A percentile compares a stretch with the other conserved stretches of the same genome.
These are phyloP conservation scores for Beta lomatogona DNA, from an alignment of 179 eudicot species.

Conservation along the genomic window DNA sequence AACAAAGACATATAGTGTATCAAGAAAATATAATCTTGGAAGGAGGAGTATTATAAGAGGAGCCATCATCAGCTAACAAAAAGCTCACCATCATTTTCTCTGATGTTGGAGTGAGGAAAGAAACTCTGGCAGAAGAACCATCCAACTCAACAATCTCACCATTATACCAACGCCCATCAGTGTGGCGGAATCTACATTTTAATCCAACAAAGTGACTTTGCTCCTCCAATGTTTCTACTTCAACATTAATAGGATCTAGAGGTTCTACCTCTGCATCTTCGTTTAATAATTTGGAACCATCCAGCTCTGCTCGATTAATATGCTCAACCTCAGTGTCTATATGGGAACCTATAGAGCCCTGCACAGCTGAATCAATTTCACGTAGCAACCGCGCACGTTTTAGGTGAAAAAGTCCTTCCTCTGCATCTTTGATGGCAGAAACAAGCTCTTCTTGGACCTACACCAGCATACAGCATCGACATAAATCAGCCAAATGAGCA, in stretches of 20 bases:
- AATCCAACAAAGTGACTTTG: conserved; percentile 62
- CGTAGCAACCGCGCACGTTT: conserved; percentile 77
- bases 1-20: neutral
- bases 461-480: conserved; percentile 11
- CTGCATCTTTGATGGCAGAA: conserved; percentile 74
- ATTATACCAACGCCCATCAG: conserved; percentile 90
- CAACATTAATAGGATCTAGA: conserved; percentile 44
- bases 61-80: neutral
- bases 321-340: conserved; percentile 49
- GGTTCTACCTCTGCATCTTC: conserved; percentile 50
- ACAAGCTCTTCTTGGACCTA: conserved; percentile 85
- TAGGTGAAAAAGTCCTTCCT: conserved; percentile 77
- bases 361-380: conserved; percentile 64
- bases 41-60: too few relatives aligned
- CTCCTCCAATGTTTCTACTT: conserved; percentile 54
- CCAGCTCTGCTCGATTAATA: conserved; percentile 33
- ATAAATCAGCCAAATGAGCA: neutral
- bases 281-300: conserved; percentile 21
- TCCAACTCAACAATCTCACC: conserved; percentile 64
- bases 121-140: conserved; percentile 63
- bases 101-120: conserved; percentile 80
- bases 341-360: conserved; percentile 23
- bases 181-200: conserved; percentile 87
- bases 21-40: neutral
- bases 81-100: conserved; percentile 82